Percentiles rank a stretch among this genome's conserved stretches.
Evolutionary conservation across 352 stramenopile genomes (phyloP).

Genomic region (Labyrinthula sp.): DNA sequence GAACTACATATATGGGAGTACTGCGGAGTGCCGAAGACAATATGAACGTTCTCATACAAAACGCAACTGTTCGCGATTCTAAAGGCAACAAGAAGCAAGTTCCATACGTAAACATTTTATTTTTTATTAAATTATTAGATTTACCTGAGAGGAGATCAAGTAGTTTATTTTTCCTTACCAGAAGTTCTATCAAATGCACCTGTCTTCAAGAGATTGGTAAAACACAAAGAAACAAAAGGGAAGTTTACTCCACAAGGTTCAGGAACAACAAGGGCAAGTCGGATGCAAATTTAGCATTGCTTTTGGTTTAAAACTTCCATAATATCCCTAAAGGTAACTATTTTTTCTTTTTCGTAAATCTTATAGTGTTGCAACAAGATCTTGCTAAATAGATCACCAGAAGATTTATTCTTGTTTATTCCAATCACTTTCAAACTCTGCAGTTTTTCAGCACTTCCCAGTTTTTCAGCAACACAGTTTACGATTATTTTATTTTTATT

Average conservation of each 20-base stretch:
- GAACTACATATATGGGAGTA: constrained; percentile 57
- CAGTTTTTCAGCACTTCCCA: too few species aligned
- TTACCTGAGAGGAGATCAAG: constrained; percentile 57
- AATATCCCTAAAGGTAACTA: too few species aligned
- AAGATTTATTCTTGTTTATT: too few species aligned
- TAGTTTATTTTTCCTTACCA: constrained; percentile 58
- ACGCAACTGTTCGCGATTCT: constrained; percentile 52
- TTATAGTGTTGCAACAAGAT: too few species aligned
- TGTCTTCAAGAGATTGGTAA: constrained; percentile 39
- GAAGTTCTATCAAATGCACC: constrained; percentile 62
- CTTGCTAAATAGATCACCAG: too few species aligned
- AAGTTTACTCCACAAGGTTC: constrained; percentile 23
- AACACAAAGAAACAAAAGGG: constrained; percentile 20
- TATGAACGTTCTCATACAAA: constrained; percentile 64
- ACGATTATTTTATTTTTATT: too few species aligned
- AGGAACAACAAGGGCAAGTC: constrained; percentile 12
- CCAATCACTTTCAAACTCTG: too few species aligned
- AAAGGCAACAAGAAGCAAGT: constrained; percentile 54
- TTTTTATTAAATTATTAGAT: too few species aligned
- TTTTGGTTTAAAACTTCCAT: too few species aligned
- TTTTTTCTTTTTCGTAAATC: too few species aligned
- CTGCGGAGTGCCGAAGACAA: constrained; percentile 57
- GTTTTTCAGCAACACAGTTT: too few species aligned
- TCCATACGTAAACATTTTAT: constrained; percentile 58
- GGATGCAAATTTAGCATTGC: too few species aligned